Evolutionary conservation across 208 protist species (phyloP).

Genomic region (Trypanosoma platydactyli): DNA sequence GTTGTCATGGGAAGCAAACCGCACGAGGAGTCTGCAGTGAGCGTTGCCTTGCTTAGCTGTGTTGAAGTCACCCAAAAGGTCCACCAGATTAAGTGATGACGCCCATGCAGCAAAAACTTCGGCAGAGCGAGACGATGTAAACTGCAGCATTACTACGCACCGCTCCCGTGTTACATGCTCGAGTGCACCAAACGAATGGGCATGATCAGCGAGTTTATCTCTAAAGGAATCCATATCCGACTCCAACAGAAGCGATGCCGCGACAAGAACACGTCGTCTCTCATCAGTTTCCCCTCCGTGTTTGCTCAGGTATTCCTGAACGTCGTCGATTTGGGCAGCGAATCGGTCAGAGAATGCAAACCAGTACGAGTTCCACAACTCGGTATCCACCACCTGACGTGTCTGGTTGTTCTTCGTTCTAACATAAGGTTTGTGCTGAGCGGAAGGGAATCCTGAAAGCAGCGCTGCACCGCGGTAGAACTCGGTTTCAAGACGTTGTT

Average conservation of each 20-base stretch:
- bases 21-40: constrained; percentile 12
- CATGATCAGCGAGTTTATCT: constrained; percentile 24
- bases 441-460: constrained; percentile 4
- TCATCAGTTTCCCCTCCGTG: background rate
- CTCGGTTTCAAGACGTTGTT: constrained; percentile 15
- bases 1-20: constrained; percentile 43
- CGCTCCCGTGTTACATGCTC: constrained; percentile 37
- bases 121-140: constrained; percentile 49
- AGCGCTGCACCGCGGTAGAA: constrained; percentile 15
- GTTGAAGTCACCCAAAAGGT: constrained; percentile 8
- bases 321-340: constrained; percentile 25
- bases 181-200: constrained; percentile 56
- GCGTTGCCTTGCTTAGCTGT: background rate
- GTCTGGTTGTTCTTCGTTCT: background rate
- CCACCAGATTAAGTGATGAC: constrained; percentile 19
- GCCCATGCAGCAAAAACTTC: constrained; percentile 42
- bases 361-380: constrained; percentile 78
- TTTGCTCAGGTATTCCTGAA: constrained; percentile 19
- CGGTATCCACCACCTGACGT: constrained; percentile 27
- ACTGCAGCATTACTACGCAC: constrained; percentile 58
- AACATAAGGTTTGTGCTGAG: background rate
- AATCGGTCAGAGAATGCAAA: constrained; percentile 32
- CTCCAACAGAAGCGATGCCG: constrained; percentile 17
- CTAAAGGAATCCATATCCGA: constrained; percentile 23
- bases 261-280: constrained; percentile 22